phyloP scores from a whole-genome alignment of 2,329 filamentous ascomycete genomes.

The Ceratocystis cacaofunesta region DNA sequence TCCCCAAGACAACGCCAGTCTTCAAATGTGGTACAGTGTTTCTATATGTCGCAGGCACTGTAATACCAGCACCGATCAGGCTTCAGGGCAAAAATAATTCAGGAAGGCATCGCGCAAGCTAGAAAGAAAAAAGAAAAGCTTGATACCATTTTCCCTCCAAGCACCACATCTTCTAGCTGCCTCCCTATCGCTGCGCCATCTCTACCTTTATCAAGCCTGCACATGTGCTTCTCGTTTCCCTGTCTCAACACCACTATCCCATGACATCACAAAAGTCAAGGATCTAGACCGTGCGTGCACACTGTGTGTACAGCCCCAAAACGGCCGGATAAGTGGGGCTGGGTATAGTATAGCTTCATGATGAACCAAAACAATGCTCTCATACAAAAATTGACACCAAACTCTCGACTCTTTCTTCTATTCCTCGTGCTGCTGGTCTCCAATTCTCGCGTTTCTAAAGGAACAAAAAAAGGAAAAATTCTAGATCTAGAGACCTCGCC shows the following conservation, averaged over 20 bases:
- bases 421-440: neutral
- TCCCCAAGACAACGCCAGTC: neutral
- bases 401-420: neutral
- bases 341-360: neutral
- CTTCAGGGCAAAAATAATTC: too few relatives aligned
- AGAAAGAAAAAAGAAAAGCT: too few relatives aligned
- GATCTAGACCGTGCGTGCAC: neutral
- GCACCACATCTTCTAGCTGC: too few relatives aligned
- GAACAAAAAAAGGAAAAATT: neutral
- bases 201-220: neutral
- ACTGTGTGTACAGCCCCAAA: conserved; percentile 6
- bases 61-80: neutral
- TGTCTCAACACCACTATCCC: neutral
- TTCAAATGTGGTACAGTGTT: neutral
- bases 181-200: too few relatives aligned
- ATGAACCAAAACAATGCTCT: neutral
- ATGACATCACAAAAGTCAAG: neutral
- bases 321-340: neutral
- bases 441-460: neutral
- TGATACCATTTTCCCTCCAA: too few relatives aligned
- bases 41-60: neutral
- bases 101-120: too few relatives aligned
- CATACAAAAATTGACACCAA: neutral
- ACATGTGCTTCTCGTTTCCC: neutral
- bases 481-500: neutral